Conservation (phyloP, 139 green algal species). For the Closterium sp. region DNA sequence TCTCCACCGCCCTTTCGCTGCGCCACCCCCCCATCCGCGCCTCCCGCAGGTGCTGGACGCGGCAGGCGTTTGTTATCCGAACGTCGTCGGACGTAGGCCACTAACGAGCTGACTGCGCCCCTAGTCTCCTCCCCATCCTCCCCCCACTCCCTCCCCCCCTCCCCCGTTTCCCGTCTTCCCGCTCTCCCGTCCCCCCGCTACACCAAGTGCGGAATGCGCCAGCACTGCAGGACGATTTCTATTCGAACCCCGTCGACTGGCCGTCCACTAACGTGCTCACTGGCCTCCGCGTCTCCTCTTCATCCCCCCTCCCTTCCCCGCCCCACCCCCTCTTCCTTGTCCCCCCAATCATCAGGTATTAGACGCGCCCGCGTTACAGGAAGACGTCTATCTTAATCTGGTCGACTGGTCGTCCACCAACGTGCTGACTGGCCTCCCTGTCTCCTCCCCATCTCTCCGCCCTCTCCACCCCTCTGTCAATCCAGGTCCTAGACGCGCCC, state of each 20-base stretch:
- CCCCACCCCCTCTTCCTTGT: neutral
- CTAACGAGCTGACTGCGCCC: no score
- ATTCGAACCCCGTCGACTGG: constrained; percentile 98
- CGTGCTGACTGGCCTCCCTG: no score
- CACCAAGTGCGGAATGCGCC: constrained; percentile 71
- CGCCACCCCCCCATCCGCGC: neutral
- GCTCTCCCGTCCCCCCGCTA: no score
- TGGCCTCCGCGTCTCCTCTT: neutral
- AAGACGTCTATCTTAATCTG: constrained; percentile 99
- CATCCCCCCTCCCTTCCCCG: neutral
- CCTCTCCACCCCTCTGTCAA: neutral
- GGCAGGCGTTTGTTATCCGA: neutral
- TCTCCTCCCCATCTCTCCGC: neutral
- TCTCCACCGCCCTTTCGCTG: neutral
- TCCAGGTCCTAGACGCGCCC: constrained; percentile 72
- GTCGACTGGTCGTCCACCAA: constrained; percentile 82
- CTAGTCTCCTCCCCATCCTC: neutral
- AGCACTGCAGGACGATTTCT: constrained; percentile 91
- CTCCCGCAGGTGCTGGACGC: neutral
- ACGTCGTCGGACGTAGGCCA: constrained; percentile 52
- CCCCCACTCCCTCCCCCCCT: neutral
- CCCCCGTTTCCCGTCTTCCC: neutral
- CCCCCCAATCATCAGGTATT: constrained; percentile 51
- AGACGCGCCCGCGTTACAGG: constrained; percentile 79
- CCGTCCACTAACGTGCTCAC: constrained; percentile 30